Evolutionary conservation across 768 basidiomycete species (phyloP), one percentile per base, ranked within the genome.

Genomic region (Boletellus ananiceps): DNA sequence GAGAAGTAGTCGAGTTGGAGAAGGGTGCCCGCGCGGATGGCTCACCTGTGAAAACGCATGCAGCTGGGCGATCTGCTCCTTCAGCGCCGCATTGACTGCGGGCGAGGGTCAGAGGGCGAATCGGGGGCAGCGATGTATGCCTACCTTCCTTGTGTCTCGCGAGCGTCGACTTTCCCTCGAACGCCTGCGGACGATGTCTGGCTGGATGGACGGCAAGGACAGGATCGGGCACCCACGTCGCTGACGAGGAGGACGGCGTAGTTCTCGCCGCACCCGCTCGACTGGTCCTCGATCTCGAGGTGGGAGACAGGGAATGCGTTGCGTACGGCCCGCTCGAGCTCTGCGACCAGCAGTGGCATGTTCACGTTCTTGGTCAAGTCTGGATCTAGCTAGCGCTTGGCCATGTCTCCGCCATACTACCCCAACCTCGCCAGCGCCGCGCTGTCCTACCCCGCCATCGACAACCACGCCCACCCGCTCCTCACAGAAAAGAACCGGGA

Each of bases 21-120:
- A 25, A 47, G 25, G 43, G 11, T 9, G 15, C 19, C 21, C 21
- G 15, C 15, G 32, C 5, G 21, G 4, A 12, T 39, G 19, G 42
- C 69, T 45, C 56, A 89, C 90, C 82, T 93, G 89, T 13, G 89
- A 89, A 67, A 93, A 93, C 5, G 90, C 89, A 58, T 93, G 89
- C 78, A 93, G 83, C 49, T 84, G 79, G 0, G 84, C 73, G 49
- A 93, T 90, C 57, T 90, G 74, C 2, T 69, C 70, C 69, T 87
- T 91, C 59, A 93, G 63, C 8, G 83, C 60, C 19, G 88, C 83
- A 58, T 92, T 91, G 50, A 93, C 89, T 92, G 52, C 15, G 23
- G 41, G 8, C 38, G 35, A 46, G 16, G 40, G 49, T 55, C 56
- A 55, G 39, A 1, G n/a, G n/a, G 19, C 6, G 8, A 31, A 23